Conservation (phyloP, 176 grass and related monocot genomes). For the Hordeum marinum region DNA sequence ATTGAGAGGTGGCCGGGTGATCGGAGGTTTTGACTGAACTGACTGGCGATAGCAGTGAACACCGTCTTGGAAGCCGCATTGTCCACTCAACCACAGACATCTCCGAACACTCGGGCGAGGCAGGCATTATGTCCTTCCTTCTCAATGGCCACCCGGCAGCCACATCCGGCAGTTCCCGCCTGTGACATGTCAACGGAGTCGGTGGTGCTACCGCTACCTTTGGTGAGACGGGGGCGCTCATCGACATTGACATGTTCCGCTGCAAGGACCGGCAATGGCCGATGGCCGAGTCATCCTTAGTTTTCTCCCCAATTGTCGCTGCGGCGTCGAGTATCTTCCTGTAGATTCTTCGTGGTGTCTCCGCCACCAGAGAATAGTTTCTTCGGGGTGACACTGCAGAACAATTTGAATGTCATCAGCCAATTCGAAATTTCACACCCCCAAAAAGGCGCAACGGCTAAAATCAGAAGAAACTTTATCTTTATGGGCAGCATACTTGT, state of each 20-base stretch:
- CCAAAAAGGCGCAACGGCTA: neutral
- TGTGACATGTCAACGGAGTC: neutral
- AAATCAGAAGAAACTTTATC: neutral
- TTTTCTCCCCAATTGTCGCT: conserved; percentile 7
- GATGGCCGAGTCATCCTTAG: conserved; percentile 22
- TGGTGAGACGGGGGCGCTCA: conserved; percentile 10
- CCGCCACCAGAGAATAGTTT: neutral
- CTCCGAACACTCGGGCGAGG: conserved; percentile 32
- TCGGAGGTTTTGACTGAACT: neutral
- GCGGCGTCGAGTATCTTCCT: conserved; percentile 30
- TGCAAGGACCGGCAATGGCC: neutral
- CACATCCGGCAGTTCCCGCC: conserved; percentile 14
- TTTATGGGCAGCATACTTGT: neutral
- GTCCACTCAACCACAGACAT: conserved; percentile 82
- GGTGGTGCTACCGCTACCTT: neutral
- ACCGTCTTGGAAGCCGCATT: conserved; percentile 72
- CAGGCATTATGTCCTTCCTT: conserved; percentile 5
- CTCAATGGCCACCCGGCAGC: conserved; percentile 64
- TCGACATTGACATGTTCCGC: conserved; percentile 13
- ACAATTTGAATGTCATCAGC: neutral
- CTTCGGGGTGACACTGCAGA: neutral
- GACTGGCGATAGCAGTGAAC: conserved; percentile 1
- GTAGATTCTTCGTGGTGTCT: conserved; percentile 44
- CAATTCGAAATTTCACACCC: neutral
- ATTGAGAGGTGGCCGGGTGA: neutral